These are phyloP conservation scores for Mediolabrus comicus DNA, from an alignment of 108 stramenopile species.

Conservation along the genomic window DNA sequence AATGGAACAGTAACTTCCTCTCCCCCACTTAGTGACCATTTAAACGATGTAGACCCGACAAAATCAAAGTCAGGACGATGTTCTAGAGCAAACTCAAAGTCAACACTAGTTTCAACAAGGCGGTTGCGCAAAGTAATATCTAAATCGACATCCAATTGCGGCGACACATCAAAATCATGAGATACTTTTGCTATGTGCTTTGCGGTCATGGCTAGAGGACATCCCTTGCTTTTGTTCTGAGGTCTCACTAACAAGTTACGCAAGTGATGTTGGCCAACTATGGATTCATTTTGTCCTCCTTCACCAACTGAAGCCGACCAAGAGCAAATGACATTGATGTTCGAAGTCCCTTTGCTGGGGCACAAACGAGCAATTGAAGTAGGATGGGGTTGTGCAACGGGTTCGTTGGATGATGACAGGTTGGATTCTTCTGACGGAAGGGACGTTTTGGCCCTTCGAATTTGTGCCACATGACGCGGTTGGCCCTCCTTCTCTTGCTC, in stretches of 20 bases:
- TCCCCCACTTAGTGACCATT: constrained; percentile 45
- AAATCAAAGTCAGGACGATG: constrained; percentile 56
- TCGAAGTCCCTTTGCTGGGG: constrained; percentile 45
- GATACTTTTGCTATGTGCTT: constrained; percentile 47
- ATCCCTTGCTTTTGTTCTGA: constrained; percentile 44
- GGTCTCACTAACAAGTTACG: constrained; percentile 58
- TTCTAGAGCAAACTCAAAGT: constrained; percentile 62
- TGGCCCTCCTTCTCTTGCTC: constrained; percentile 60
- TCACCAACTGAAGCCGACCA: constrained; percentile 54
- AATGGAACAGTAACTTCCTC: constrained; percentile 62
- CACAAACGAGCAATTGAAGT: constrained; percentile 70
- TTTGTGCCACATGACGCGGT: constrained; percentile 78
- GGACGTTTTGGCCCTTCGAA: constrained; percentile 67
- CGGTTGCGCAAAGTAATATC: constrained; percentile 61
- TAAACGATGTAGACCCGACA: constrained; percentile 52
- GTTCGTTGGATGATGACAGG: neutral
- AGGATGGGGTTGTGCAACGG: constrained; percentile 47
- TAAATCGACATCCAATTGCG: constrained; percentile 46
- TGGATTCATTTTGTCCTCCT: constrained; percentile 7
- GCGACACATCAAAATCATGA: constrained; percentile 55
- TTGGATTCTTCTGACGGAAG: constrained; percentile 18
- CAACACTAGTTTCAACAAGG: constrained; percentile 51
- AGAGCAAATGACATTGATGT: constrained; percentile 65
- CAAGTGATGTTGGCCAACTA: constrained; percentile 67
- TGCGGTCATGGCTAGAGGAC: constrained; percentile 65